Base-by-base conservation (phyloP, 768 basidiomycete species). In the Agaricus sinodeliciosus region DNA sequence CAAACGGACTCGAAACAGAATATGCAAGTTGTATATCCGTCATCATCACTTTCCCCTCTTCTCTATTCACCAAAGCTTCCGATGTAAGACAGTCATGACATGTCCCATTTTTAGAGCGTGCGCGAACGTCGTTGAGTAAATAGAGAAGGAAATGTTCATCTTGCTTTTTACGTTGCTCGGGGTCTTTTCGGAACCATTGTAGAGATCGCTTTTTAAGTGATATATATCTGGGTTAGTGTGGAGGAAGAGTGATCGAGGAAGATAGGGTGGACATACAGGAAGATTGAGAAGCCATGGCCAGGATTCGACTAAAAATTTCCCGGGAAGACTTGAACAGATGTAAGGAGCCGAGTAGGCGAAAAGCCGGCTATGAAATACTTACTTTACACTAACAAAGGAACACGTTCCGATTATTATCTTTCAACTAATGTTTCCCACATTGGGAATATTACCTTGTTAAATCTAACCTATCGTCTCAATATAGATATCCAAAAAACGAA, bases 1-100 rank as follows among this genome's bases (percentile, higher is more conserved):
- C 49, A 35, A 64, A 67, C 1, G 67, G 67, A 3, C 65, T 62
- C 4, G 64, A 65, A 7, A 66, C 57, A 4, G 63, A 61, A 56
- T 73, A 77, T 0, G 74, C 73, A 53, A 70, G 69, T 56, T 75
- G 74, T 11, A 73, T 60, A 39, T 73, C 64, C n/a, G 64, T 70
- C 25, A 77, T 61, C 8, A 68, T 70, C 49, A 74, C 71, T 11
- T 72, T 67, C 8, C 55, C 55, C 50, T 73, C 66, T 9, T 55
- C 55, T 50, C 74, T 70, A 36, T 72, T 72, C 50, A 71, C 66
- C 2, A 76, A 59, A 9, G 72, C 68, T 27, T 71, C 67, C 36
- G 59, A 68, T 1, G 69, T 69, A 49, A 73, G 75, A 26, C 72
- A 65, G 2, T 57, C 25, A 55, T 60, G 3, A 63, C 66, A 8